Evolutionary conservation across 1,139 yeast species (phyloP).

Genomic region (Sugiyamaella sp.): DNA sequence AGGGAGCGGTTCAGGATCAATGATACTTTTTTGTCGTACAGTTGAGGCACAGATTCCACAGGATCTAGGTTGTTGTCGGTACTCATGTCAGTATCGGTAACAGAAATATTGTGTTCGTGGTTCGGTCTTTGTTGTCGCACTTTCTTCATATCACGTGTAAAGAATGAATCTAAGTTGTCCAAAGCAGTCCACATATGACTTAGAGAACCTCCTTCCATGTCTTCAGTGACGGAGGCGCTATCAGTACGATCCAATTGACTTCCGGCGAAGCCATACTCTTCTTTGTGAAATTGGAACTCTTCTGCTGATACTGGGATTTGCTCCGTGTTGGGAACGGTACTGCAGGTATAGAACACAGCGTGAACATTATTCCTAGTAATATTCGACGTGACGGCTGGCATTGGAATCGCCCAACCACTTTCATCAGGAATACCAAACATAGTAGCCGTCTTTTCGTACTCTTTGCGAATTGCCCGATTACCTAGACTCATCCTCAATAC

Average conservation of each 20-base stretch:
- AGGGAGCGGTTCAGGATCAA: conserved; percentile 72
- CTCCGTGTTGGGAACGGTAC: conserved; percentile 41
- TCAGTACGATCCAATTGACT: conserved; percentile 30
- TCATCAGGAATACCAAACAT: conserved; percentile 95
- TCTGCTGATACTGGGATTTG: conserved; percentile 32
- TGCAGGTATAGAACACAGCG: conserved; percentile 89
- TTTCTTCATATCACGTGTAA: conserved; percentile 61
- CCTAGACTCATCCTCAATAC: conserved; percentile 91
- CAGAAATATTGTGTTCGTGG: conserved; percentile 41
- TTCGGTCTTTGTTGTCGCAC: conserved; percentile 15
- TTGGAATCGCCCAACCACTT: conserved; percentile 97
- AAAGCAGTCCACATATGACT: conserved; percentile 97
- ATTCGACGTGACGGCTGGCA: conserved; percentile 89
- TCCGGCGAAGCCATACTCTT: conserved; percentile 47
- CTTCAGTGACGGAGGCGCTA: conserved; percentile 44
- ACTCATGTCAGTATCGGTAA: conserved; percentile 48
- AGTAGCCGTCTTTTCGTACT: conserved; percentile 84
- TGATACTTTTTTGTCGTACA: conserved; percentile 78
- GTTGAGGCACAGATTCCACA: conserved; percentile 73
- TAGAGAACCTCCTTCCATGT: conserved; percentile 77
- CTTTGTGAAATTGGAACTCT: conserved; percentile 52
- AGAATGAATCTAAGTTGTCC: conserved; percentile 90
- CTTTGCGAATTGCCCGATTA: conserved; percentile 72
- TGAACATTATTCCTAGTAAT: conserved; percentile 91
- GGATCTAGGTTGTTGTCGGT: conserved; percentile 47